These are phyloP conservation scores for Salix udensis DNA, from an alignment of 345 rosid species.

Conservation along the genomic window DNA sequence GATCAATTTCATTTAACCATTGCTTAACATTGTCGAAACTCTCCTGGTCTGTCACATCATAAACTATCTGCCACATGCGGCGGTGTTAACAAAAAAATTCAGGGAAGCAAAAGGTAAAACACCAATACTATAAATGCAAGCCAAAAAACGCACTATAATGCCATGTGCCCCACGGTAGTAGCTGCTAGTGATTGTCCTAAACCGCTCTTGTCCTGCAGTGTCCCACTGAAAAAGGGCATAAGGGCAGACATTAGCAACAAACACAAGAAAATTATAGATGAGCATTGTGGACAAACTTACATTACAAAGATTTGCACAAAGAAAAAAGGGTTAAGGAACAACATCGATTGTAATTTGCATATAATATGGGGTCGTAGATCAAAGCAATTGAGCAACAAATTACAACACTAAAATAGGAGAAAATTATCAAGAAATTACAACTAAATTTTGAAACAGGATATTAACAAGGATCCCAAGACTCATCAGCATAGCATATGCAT, in stretches of 20 bases:
- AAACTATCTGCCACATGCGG: constrained; percentile 48
- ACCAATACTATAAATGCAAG: not conserved
- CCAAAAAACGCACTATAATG: constrained; percentile 54
- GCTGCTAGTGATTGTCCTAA: constrained; percentile 94
- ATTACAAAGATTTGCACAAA: not conserved
- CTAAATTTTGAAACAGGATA: not conserved
- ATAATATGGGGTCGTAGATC: not conserved
- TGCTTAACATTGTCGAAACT: constrained; percentile 78
- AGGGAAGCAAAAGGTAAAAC: not conserved
- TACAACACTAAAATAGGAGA: not conserved
- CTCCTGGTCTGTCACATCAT: constrained; percentile 78
- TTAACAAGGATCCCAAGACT: not conserved
- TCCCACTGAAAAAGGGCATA: constrained; percentile 60
- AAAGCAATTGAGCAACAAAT: not conserved
- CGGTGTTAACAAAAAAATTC: not conserved
- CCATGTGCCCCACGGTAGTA: constrained; percentile 98
- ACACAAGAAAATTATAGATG: not conserved
- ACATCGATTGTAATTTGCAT: not conserved
- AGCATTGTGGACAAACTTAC: not conserved
- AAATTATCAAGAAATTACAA: not conserved
- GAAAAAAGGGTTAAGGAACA: not conserved
- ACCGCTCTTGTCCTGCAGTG: constrained; percentile 96
- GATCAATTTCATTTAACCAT: constrained; percentile 74
- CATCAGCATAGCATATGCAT: not conserved
- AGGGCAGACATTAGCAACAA: not conserved